These are phyloP conservation scores for Metschnikowia matae DNA, from an alignment of 805 yeast species.

Conservation along the genomic window DNA sequence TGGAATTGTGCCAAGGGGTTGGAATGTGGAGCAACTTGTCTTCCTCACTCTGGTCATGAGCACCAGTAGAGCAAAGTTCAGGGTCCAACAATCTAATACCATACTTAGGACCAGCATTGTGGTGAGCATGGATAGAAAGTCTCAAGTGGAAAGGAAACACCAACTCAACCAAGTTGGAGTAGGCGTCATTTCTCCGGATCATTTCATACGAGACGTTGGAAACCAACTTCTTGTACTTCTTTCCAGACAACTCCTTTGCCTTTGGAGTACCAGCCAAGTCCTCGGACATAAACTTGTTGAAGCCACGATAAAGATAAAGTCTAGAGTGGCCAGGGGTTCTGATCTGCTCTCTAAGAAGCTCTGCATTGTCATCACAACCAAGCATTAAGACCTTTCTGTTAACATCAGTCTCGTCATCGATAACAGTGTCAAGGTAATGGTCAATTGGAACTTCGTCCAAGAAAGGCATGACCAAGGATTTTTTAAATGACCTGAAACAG, in stretches of 20 bases:
- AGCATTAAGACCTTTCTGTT: slow-evolving; percentile 34
- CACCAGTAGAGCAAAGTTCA: slow-evolving; percentile 44
- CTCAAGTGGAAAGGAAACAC: slow-evolving; percentile 57
- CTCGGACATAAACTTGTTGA: slow-evolving; percentile 56
- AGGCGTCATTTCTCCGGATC: slow-evolving; percentile 60
- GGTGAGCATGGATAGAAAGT: slow-evolving; percentile 60
- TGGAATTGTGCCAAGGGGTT: slow-evolving; percentile 63
- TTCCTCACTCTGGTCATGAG: slow-evolving; percentile 37
- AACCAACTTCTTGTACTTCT: slow-evolving; percentile 47
- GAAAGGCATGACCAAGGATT: slow-evolving; percentile 12
- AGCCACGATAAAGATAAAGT: slow-evolving; percentile 51
- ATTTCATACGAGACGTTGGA: slow-evolving; percentile 58
- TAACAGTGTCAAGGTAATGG: slow-evolving; percentile 31
- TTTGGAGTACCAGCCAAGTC: slow-evolving; percentile 45
- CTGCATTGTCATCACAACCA: slow-evolving; percentile 38
- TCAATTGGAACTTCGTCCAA: slow-evolving; percentile 23
- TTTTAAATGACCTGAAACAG: slow-evolving; percentile 24
- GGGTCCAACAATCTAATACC: slow-evolving; percentile 47
- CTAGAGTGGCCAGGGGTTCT: slow-evolving; percentile 45
- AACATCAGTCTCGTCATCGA: slow-evolving; percentile 31
- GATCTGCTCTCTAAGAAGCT: slow-evolving; percentile 31
- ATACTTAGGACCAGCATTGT: slow-evolving; percentile 55
- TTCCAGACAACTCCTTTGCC: slow-evolving; percentile 38
- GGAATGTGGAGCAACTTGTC: slow-evolving; percentile 56
- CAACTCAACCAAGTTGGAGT: slow-evolving; percentile 57